Percentiles rank a stretch among this genome's conserved stretches.
These are phyloP conservation scores for Sonneratia alba DNA, from an alignment of 345 rosid species.

Conservation along the genomic window DNA sequence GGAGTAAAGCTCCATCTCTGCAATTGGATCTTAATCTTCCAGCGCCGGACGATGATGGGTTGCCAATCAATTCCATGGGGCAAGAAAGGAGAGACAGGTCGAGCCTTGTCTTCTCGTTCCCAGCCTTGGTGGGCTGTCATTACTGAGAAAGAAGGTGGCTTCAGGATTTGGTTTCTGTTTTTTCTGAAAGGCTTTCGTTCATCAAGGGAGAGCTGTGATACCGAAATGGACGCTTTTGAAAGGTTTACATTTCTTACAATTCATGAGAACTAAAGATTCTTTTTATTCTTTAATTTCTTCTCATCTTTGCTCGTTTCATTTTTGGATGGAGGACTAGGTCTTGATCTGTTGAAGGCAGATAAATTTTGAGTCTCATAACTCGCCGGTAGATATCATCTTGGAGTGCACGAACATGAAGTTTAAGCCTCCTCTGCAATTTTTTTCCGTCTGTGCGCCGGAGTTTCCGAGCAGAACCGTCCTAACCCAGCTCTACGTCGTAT, in stretches of 20 bases:
- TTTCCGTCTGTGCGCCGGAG: neutral
- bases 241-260: neutral
- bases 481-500: neutral
- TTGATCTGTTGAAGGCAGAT: too few relatives aligned
- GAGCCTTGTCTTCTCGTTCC: conserved; percentile 52
- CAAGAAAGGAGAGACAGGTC: conserved; percentile 18
- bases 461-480: neutral
- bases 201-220: neutral
- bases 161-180: neutral
- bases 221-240: neutral
- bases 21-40: conserved; percentile 96
- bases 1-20: conserved; percentile 41
- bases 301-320: neutral
- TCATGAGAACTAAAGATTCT: neutral
- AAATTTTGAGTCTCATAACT: too few relatives aligned
- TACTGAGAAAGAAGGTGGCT: conserved; percentile 31
- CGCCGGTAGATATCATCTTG: too few relatives aligned
- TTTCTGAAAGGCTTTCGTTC: neutral
- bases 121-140: conserved; percentile 91
- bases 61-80: conserved; percentile 49
- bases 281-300: neutral
- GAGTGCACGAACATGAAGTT: too few relatives aligned
- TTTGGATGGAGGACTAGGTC: too few relatives aligned
- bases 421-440: too few relatives aligned
- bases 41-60: conserved; percentile 66